Conservation (phyloP, 1,284 basidiomycete genomes). For the Chiua sp. region DNA sequence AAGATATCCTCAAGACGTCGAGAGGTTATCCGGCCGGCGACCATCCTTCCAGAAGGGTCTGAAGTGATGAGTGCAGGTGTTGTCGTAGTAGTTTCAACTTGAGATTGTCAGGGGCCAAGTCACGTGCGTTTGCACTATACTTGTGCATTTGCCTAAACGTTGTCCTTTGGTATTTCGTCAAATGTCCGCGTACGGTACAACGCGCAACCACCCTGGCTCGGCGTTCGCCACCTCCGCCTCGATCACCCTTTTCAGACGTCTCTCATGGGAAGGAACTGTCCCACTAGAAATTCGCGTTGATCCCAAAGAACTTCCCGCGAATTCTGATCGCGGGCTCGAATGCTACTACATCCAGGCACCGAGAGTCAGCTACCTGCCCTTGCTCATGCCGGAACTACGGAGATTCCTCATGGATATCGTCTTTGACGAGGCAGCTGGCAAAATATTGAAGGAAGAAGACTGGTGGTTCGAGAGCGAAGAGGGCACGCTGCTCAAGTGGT, state of each 20-base stretch:
- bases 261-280: constrained; percentile 86
- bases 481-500: constrained; percentile 83
- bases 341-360: constrained; percentile 88
- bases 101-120: constrained; percentile 1
- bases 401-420: constrained; percentile 89
- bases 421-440: constrained; percentile 81
- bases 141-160: no score
- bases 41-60: constrained; percentile 17
- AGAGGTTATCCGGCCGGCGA: constrained; percentile 2
- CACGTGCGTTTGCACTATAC: constrained; percentile 14
- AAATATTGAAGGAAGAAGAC: constrained; percentile 78
- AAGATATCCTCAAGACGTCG: constrained; percentile 14
- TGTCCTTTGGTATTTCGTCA: constrained; percentile 2
- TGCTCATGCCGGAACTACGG: constrained; percentile 87
- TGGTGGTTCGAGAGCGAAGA: constrained; percentile 95
- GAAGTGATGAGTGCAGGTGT: constrained; percentile 1
- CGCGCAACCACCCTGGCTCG: constrained; percentile 58
- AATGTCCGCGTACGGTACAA: constrained; percentile 67
- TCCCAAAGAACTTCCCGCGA: constrained; percentile 83
- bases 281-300: constrained; percentile 86
- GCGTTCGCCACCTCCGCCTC: constrained; percentile 54
- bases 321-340: constrained; percentile 85
- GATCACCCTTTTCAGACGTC: constrained; percentile 78
- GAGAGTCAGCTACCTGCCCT: constrained; percentile 88
- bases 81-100: no score